phyloP scores from a whole-genome alignment of 2,329 filamentous ascomycete genomes.

The Fusarium liriodendri region DNA sequence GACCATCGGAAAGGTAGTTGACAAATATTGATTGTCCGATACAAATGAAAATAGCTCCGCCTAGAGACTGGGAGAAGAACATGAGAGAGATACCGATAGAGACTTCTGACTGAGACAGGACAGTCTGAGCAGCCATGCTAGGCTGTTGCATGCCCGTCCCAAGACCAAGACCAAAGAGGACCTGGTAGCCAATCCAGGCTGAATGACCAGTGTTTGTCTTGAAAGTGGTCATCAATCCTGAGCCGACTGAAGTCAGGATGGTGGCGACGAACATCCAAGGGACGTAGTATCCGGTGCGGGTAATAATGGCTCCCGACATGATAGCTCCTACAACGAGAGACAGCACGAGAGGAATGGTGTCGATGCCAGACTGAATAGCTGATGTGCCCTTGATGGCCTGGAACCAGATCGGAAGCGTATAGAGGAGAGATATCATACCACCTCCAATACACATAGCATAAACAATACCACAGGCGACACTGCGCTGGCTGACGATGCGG shows the following conservation, averaged over 20 bases:
- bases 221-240: constrained; percentile 65
- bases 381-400: constrained; percentile 61
- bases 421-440: constrained; percentile 61
- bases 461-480: constrained; percentile 50
- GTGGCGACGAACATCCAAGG: constrained; percentile 52
- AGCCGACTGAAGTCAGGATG: constrained; percentile 54
- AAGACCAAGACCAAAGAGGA: constrained; percentile 63
- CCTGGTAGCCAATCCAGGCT: constrained; percentile 68
- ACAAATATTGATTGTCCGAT: constrained; percentile 17
- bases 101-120: constrained; percentile 56
- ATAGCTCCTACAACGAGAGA: constrained; percentile 58
- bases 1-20: constrained; percentile 4
- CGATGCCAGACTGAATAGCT: constrained; percentile 62
- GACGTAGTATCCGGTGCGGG: constrained; percentile 52
- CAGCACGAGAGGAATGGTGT: constrained; percentile 62
- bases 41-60: constrained; percentile 14
- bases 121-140: constrained; percentile 61
- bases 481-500: constrained; percentile 54
- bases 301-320: constrained; percentile 52
- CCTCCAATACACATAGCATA: constrained; percentile 60
- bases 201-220: constrained; percentile 54
- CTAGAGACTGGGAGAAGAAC: constrained; percentile 14
- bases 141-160: constrained; percentile 58
- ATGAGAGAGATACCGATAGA: constrained; percentile 53
- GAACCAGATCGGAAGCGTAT: constrained; percentile 63